Evolutionary conservation across 2,329 filamentous ascomycete genomes (phyloP).

Genomic region (Cladosporium sp.): DNA sequence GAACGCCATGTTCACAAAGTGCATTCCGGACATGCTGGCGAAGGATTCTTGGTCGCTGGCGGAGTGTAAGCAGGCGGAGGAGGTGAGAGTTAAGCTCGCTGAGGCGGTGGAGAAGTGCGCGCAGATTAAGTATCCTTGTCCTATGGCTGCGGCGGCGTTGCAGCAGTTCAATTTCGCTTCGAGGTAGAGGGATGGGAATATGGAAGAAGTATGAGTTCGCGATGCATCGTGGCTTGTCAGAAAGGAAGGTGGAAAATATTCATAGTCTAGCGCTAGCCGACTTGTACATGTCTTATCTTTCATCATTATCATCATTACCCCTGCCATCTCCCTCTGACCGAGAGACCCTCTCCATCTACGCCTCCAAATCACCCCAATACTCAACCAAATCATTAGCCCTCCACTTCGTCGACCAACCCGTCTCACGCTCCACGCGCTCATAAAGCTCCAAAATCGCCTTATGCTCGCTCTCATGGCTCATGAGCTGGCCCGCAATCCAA

Average conservation of each 20-base stretch:
- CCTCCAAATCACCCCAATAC: conserved; percentile 44
- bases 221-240: too few species aligned
- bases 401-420: conserved; percentile 52
- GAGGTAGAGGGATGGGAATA: background rate
- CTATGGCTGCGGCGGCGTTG: conserved; percentile 32
- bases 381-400: conserved; percentile 48
- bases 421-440: conserved; percentile 48
- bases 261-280: too few species aligned
- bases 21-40: conserved; percentile 32
- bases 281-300: too few species aligned
- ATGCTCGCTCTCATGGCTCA: conserved; percentile 43
- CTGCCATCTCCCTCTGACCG: background rate
- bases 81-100: conserved; percentile 35
- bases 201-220: background rate
- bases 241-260: too few species aligned
- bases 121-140: conserved; percentile 29
- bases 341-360: background rate
- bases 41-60: conserved; percentile 31
- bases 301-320: background rate
- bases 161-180: conserved; percentile 33
- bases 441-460: conserved; percentile 45
- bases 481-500: conserved; percentile 45
- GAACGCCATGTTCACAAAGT: conserved; percentile 40
- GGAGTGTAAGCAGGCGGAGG: conserved; percentile 34
- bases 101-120: conserved; percentile 39